Evolutionary conservation across 139 green algal genomes (phyloP), one percentile per base, ranked within the genome.

Genomic region (Monoraphidium neglectum): DNA sequence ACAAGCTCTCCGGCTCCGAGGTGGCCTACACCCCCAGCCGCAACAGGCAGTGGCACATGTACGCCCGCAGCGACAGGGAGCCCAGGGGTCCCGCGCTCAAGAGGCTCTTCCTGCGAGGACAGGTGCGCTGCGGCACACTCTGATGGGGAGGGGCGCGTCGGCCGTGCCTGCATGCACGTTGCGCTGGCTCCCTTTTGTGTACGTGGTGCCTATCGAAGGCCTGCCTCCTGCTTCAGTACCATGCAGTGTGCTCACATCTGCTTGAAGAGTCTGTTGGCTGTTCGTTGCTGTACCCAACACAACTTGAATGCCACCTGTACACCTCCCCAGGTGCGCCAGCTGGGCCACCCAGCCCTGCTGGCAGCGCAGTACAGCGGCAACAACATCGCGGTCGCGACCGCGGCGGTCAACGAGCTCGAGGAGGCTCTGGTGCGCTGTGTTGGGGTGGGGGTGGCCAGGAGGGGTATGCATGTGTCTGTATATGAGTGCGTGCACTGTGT

Each of bases 21-120:
- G 63, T 89, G 49, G 40, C 70, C 16, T 92, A 97, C 82, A 78
- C 76, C 21, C 86, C 88, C 32, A 97, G 90, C 56, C 87, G 93
- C 71, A 96, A 98, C 84, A 84, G 93, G 32, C 95, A 98, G 87
- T 95, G 88, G 86, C 95, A 98, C 85, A 85, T 94, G 21, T 98
- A 92, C 81, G 86, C 79, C 30, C 75, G 87, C 40, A 88, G 64
- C 12, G 93, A 98, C 33, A 75, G 64, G 32, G 47, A 82, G 46
- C 21, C 61, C 15, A 64, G 74, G 33, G 72, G 59, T 49, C 63
- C 62, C 23, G 47, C 35, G n/a, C 68, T 82, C 49, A 54, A 66
- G 43, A 85, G 95, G 24, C 81, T 97, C 5, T 98, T 95, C 71
- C 79, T 97, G 30, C 84, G 94, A 13, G 90, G 92, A n/a, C 69